These are phyloP conservation scores for Aurinia saxatilis DNA, from an alignment of 345 rosid genomes.

Conservation along the genomic window DNA sequence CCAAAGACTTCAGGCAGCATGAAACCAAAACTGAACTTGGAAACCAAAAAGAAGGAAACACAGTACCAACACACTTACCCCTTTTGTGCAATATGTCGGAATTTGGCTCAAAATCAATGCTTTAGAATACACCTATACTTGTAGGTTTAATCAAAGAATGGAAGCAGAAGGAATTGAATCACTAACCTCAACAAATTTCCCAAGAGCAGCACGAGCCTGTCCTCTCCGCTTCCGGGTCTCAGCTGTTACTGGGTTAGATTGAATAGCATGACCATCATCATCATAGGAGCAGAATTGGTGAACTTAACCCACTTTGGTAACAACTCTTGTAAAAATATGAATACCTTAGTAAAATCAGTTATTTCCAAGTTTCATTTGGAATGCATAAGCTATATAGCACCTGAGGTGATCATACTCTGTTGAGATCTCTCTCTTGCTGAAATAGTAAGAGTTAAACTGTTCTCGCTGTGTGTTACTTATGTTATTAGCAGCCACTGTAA, in stretches of 20 bases:
- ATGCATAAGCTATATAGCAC: no score
- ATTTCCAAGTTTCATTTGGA: conserved; percentile 73
- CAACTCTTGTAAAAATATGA: not conserved
- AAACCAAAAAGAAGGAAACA: not conserved
- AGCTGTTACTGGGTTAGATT: conserved; percentile 79
- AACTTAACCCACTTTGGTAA: conserved; percentile 10
- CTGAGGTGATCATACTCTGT: no score
- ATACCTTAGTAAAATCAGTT: conserved; percentile 84
- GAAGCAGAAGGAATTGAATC: not conserved
- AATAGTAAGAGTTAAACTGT: no score
- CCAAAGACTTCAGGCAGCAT: no score
- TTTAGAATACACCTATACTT: conserved; percentile 27
- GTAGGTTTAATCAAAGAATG: not conserved
- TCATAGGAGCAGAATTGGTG: not conserved
- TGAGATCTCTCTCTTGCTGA: no score
- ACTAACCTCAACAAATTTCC: conserved; percentile 73
- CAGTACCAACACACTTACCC: no score
- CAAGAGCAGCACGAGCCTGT: conserved; percentile 94
- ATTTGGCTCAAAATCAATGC: conserved; percentile 83
- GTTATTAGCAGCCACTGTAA: no score
- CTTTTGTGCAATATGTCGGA: conserved; percentile 91
- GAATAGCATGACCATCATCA: conserved; percentile 55
- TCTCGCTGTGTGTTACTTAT: no score
- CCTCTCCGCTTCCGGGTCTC: conserved; percentile 99
- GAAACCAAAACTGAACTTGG: no score